Evolutionary conservation across 768 basidiomycete species (phyloP).

Genomic region (Tremella yokohamensis): DNA sequence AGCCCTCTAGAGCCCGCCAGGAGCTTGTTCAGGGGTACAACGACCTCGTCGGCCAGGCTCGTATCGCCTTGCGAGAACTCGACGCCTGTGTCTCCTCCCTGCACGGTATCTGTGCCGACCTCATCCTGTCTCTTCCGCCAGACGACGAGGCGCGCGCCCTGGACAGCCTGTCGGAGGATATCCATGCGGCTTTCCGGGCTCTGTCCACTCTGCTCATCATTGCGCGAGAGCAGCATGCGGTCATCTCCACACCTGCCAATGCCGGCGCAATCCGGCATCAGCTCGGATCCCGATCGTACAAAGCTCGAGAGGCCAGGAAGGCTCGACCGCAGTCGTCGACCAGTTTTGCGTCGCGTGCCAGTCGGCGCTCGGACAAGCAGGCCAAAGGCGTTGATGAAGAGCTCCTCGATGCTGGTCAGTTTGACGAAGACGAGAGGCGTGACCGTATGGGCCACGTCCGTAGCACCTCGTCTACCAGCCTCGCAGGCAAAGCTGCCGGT

Average conservation of each 20-base stretch:
- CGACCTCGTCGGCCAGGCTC: conserved; percentile 35
- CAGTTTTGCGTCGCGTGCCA: conserved; percentile 1
- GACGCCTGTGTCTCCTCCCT: conserved; percentile 23
- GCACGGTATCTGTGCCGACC: not conserved
- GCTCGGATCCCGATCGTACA: too few species aligned
- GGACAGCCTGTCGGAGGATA: conserved; percentile 7
- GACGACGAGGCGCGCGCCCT: not conserved
- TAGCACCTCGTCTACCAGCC: not conserved
- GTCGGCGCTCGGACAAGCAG: conserved; percentile 10
- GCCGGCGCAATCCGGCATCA: conserved; percentile 13
- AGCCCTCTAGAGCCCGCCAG: conserved; percentile 10
- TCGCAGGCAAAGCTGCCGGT: not conserved
- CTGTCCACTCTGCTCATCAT: conserved; percentile 28
- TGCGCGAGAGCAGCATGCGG: conserved; percentile 26
- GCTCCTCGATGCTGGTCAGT: conserved; percentile 28
- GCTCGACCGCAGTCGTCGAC: too few species aligned
- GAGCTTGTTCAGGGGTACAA: conserved; percentile 26
- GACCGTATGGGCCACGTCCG: conserved; percentile 19
- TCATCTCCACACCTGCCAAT: conserved; percentile 21
- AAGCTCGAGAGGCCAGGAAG: too few species aligned
- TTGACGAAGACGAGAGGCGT: conserved; percentile 13
- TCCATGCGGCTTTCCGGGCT: conserved; percentile 17
- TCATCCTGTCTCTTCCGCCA: not conserved
- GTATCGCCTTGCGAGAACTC: conserved; percentile 26
- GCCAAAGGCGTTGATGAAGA: conserved; percentile 46